phyloP scores from a whole-genome alignment of 2,329 filamentous ascomycete genomes.

The Gremmenia infestans region DNA sequence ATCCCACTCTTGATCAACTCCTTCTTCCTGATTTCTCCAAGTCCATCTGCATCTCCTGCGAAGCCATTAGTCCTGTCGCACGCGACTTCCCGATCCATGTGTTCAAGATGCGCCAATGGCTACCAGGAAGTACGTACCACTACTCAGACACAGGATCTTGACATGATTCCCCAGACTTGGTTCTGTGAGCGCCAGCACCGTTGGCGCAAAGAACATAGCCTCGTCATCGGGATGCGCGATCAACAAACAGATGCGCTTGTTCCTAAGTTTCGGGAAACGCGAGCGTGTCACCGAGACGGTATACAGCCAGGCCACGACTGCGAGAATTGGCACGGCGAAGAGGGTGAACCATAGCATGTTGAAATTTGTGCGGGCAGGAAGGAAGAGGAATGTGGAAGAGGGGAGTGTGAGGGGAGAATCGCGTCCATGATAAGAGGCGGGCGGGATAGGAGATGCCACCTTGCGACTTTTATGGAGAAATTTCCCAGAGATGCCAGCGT shows the following conservation, averaged over 20 bases:
- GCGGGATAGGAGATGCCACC: slow-evolving; percentile 7
- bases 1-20: slow-evolving; percentile 80
- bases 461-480: background rate
- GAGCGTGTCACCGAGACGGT: slow-evolving; percentile 34
- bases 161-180: slow-evolving; percentile 82
- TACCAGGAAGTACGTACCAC: slow-evolving; percentile 46
- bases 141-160: slow-evolving; percentile 90
- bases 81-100: background rate
- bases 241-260: slow-evolving; percentile 84
- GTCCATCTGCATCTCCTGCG: slow-evolving; percentile 75
- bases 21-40: slow-evolving; percentile 75
- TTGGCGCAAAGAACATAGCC: slow-evolving; percentile 98
- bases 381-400: background rate
- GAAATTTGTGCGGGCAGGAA: background rate
- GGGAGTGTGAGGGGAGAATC: background rate
- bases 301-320: slow-evolving; percentile 35
- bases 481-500: background rate
- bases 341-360: slow-evolving; percentile 28
- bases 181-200: slow-evolving; percentile 75
- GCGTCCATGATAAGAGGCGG: background rate
- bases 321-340: slow-evolving; percentile 34
- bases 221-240: slow-evolving; percentile 98
- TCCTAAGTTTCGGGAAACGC: slow-evolving; percentile 61
- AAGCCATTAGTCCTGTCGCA: slow-evolving; percentile 5
- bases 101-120: too few relatives aligned